phyloP scores from a whole-genome alignment of 805 yeast species.

The Deakozyma indianensis region DNA sequence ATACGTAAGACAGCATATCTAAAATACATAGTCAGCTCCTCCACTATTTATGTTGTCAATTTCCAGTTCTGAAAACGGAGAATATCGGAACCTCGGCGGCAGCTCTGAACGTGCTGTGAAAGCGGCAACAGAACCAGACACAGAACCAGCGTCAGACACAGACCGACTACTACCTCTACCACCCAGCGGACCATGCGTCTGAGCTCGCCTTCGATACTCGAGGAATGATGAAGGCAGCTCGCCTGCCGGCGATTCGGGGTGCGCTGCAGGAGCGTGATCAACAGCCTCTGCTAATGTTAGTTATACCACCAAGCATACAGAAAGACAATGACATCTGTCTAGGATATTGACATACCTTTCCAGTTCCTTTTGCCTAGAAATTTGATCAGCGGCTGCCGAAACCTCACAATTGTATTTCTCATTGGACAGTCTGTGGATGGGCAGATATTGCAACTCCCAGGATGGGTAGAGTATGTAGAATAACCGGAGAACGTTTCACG shows the following conservation, averaged over 20 bases:
- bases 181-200: constrained; percentile 21
- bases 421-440: background rate
- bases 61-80: constrained; percentile 48
- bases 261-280: background rate
- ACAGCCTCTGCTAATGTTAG: background rate
- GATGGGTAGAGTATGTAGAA: no score
- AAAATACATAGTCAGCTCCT: constrained; percentile 55
- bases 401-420: background rate
- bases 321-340: no score
- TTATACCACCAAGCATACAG: background rate
- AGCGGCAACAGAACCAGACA: constrained; percentile 19
- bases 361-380: background rate
- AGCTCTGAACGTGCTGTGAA: constrained; percentile 42
- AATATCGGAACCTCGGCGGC: constrained; percentile 62
- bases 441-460: background rate
- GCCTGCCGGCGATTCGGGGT: background rate
- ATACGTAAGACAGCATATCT: no score
- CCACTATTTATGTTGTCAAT: constrained; percentile 68
- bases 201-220: constrained; percentile 17
- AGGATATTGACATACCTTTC: background rate
- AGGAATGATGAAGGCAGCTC: constrained; percentile 15
- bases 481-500: no score
- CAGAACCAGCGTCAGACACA: constrained; percentile 11
- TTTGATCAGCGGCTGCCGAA: background rate
- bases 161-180: constrained; percentile 10